These are phyloP conservation scores for Ilyonectria destructans DNA, from an alignment of 2,329 filamentous ascomycete species.

Conservation along the genomic window DNA sequence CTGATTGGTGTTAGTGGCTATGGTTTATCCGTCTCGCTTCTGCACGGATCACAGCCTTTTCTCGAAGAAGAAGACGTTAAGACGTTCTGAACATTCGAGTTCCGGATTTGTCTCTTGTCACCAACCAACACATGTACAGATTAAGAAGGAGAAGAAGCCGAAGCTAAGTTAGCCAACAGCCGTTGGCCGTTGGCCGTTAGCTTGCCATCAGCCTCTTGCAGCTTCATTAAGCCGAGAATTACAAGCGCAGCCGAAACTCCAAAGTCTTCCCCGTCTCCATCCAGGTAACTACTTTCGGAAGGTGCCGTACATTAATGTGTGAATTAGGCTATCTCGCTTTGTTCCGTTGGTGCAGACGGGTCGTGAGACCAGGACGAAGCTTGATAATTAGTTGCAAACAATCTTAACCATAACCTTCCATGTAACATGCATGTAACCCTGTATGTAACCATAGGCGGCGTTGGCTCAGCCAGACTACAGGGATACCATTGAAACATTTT, in stretches of 20 bases:
- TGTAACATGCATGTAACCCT: background rate
- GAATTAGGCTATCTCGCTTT: constrained; percentile 10
- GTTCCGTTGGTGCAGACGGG: constrained; percentile 6
- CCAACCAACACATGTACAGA: constrained; percentile 9
- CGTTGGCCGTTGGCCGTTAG: constrained; percentile 2
- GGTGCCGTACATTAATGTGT: background rate
- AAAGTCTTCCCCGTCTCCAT: constrained; percentile 6
- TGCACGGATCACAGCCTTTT: constrained; percentile 9
- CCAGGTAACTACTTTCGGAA: constrained; percentile 13
- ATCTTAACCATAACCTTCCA: constrained; percentile 10
- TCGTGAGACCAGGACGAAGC: constrained; percentile 9
- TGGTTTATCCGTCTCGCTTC: constrained; percentile 4
- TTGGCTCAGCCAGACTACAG: constrained; percentile 3
- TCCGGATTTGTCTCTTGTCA: constrained; percentile 3
- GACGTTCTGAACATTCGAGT: constrained; percentile 4
- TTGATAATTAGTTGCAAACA: constrained; percentile 3
- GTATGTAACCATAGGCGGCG: constrained; percentile 10
- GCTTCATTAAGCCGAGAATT: too few species aligned
- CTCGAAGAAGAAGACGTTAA: constrained; percentile 1
- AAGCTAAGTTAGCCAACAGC: constrained; percentile 5
- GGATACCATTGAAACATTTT: constrained; percentile 4
- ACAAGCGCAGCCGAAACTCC: background rate
- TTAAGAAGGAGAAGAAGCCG: constrained; percentile 4
- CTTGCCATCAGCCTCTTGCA: constrained; percentile 9
- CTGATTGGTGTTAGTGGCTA: constrained; percentile 4